Evolutionary conservation across 1,284 basidiomycete genomes (phyloP), one percentile per base, ranked within the genome.

Genomic region (Ganoderma leucocontextum): DNA sequence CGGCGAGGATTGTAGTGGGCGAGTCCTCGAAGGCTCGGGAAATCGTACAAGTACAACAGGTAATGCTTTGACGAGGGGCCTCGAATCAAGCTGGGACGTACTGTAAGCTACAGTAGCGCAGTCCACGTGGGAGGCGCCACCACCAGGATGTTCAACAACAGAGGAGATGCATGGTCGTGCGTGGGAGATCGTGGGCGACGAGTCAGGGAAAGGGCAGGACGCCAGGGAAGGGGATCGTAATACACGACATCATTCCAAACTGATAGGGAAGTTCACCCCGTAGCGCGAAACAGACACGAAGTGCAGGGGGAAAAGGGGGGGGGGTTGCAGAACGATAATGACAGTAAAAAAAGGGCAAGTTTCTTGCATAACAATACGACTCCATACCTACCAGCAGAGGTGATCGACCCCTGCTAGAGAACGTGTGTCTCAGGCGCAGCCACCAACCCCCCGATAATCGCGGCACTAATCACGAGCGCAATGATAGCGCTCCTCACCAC

Each of bases 401-500:
- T 7, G 6, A 17, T 29, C 35, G 19, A n/a, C 19, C 36, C 53
- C 19, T 19, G 36, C 55, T 58, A 58, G 10, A n/a, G 10, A 38
- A 60, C 66, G n/a, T 58, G 60, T 4, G 73, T 72, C 69, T 78
- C 75, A 2, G 80, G 80, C 19, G 76, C 76, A 5, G 76, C 79
- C 15, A 80, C 68, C 53, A 82, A 64, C 57, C 71, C 76, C 15
- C 74, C 79, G 38, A 80, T 65, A n/a, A 81, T 67, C 9, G 69
- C 59, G 8, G 72, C 57, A 64, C 78, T 79, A 22, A 79, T 63
- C 17, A 82, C 69, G 33, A 83, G 36, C 15, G 78, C 74, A 1
- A 83, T 66, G 5, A 77, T 17, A 47, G 76, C 81, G 41, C 85
- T 84, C 39, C 85, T 74, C 57, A 87, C 77, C 22, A 88, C 84